Evolutionary conservation across 257 asterid genomes (phyloP), one percentile per base, ranked within the genome.

Genomic region (Anisodus acutangulus): DNA sequence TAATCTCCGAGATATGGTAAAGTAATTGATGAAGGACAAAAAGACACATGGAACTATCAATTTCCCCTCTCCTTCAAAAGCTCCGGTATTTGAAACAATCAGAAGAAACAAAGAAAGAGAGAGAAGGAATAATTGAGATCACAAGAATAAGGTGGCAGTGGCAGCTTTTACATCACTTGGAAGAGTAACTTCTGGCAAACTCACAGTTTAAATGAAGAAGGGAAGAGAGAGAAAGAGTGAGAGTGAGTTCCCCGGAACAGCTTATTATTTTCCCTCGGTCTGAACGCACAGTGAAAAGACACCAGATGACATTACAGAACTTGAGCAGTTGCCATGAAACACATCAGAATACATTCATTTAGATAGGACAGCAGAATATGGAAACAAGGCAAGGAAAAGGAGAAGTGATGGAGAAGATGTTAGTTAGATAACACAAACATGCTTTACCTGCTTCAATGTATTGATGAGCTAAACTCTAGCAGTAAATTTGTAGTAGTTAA

Each of bases 181-280:
- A 47, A 47, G 79, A 45, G 79, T 71, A 45, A 72, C 80, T 47
- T 72, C 59, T n/a, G 41, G 17, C 80, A 72, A 72, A 47, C 59
- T 72, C 10, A n/a, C 59, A 72, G 80, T n/a, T 72, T 6, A 3
- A 72, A 72, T 19, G 59, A 22, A 72, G 59, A 72, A 11, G 10
- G 26, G 26, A 7, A 15, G 76, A 47, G 11, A 66, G 47, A 66
- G 31, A 17, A 15, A 62, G 39, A 8, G 39, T 0, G 79, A 3
- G 58, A 17, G 79, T 4, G 3, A 0, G 79, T 19, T 72, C 41
- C 35, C 8, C 17, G 8, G 9, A 72, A 45, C 41, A 47, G 19
- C 54, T 71, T 19, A 69, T 69, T 69, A 0, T 69, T 43, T 71
- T 2, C 58, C 79, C 79, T 8, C 58, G 17, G 17, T 31, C 39